phyloP scores from a whole-genome alignment of 2,329 filamentous ascomycete genomes.

The Pseudogymnoascus sp. region DNA sequence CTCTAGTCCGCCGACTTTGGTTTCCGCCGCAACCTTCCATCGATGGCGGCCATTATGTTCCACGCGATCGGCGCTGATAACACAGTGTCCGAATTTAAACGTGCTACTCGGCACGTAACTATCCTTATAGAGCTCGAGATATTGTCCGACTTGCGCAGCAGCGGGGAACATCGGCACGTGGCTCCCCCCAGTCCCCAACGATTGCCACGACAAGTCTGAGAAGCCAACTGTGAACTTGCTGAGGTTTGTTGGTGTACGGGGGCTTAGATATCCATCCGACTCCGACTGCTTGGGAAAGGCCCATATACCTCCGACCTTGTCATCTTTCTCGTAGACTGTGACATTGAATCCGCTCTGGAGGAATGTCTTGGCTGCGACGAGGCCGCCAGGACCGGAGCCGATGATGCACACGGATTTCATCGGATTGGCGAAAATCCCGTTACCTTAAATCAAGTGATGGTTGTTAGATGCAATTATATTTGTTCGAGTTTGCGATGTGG shows the following conservation, averaged over 20 bases:
- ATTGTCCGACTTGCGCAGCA: conserved; percentile 11
- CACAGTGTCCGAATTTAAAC: not conserved
- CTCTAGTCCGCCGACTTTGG: not conserved
- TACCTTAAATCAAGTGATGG: too few species aligned
- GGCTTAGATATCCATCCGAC: conserved; percentile 9
- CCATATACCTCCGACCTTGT: conserved; percentile 12
- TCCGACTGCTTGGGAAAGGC: conserved; percentile 9
- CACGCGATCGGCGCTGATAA: not conserved
- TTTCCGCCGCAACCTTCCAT: not conserved
- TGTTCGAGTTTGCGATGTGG: not conserved
- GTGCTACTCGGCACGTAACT: not conserved
- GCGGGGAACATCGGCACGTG: not conserved
- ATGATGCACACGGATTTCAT: conserved; percentile 14
- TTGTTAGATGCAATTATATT: not conserved
- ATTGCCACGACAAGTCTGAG: conserved; percentile 12
- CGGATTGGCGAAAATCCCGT: not conserved
- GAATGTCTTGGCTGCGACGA: conserved; percentile 13
- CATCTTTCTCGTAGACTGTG: conserved; percentile 9
- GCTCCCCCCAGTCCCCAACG: not conserved
- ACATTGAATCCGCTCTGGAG: conserved; percentile 10
- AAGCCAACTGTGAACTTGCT: conserved; percentile 13
- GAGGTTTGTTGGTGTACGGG: conserved; percentile 11
- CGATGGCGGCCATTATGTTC: not conserved
- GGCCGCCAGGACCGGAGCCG: conserved; percentile 12
- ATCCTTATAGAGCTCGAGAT: conserved; percentile 6